Base-by-base conservation (phyloP, 192 early-diverging fungal genomes). In the Glomus cerebriforme region DNA sequence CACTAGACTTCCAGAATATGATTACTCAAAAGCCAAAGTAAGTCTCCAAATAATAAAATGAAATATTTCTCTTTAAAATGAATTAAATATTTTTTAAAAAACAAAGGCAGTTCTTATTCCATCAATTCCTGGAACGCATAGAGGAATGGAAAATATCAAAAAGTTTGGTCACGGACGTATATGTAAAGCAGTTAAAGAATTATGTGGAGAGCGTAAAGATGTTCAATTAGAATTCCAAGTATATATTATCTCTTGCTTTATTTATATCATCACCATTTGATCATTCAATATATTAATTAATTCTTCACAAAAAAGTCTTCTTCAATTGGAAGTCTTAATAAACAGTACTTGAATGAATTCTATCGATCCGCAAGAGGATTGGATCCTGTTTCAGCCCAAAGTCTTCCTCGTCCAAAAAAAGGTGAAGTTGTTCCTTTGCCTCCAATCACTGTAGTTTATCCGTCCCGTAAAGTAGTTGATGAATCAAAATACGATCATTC, bases 111-210 rank as follows among this genome's bases (percentile, higher is more conserved):
- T 86, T 27, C 79, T 90, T 39, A 81, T 91, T n/a, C 83, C 87
- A 0, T 89, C 90, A 4, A 85, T 90, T 26, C 85, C 88, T 0
- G 81, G 86, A 10, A 22, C 74, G 7, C 74, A 68, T 63, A 74
- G 77, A 13, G 82, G 84, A 24, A 43, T 70, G 19, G 80, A 81
- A n/a, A 54, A 84, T 1, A 65, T 82, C 9, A 74, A 80, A 8
- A 34, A 7, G 49, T 88, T 86, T 77, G 90, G 90, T 0, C 81
- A 89, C 64, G 54, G 66, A 3, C 79, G 87, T n/a, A 63, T 91
- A 27, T 73, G 79, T 0, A 49, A 83, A 15, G 80, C 89, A 34
- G 73, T 83, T 1, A 24, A 62, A 24, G 66, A 78, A 27, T 80
- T 88, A 10, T 74, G 73, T 27, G 75, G 79, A 31, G 59, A 37